These are phyloP conservation scores for Monosporascus sp. DNA, from an alignment of 2,329 filamentous ascomycete species.

Conservation along the genomic window DNA sequence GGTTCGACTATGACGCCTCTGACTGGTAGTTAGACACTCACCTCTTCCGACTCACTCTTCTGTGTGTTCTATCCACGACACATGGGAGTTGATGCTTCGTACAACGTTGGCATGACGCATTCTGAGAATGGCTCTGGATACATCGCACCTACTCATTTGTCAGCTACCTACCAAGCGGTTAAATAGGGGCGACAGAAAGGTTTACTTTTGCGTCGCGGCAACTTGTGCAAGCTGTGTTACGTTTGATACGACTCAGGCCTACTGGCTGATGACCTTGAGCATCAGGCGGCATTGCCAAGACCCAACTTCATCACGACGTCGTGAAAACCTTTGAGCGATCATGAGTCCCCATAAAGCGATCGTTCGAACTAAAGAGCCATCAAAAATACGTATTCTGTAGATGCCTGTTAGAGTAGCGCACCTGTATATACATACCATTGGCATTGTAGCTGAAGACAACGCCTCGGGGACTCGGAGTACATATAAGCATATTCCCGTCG, in stretches of 20 bases:
- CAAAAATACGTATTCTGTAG: no score
- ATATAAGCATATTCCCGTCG: no score
- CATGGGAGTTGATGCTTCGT: conserved; percentile 23
- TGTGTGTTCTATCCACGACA: conserved; percentile 27
- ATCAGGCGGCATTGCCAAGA: not conserved
- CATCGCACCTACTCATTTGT: conserved; percentile 23
- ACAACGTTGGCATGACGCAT: conserved; percentile 26
- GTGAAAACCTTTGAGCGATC: not conserved
- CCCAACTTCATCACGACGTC: not conserved
- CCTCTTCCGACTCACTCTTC: conserved; percentile 27
- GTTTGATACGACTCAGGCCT: conserved; percentile 22
- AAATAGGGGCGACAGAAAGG: no score
- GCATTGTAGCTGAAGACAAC: no score
- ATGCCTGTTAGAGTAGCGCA: no score
- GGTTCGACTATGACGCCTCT: not conserved
- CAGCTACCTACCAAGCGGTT: not conserved
- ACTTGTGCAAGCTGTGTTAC: conserved; percentile 27
- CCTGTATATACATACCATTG: no score
- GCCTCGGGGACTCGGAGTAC: no score
- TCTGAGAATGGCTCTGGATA: conserved; percentile 21
- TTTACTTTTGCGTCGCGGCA: conserved; percentile 29
- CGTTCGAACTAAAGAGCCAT: no score
- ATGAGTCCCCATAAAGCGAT: not conserved
- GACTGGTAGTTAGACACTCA: conserved; percentile 10
- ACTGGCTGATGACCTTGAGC: not conserved